Conservation (phyloP, 148 eudicot species). For the Chenopodium album region DNA sequence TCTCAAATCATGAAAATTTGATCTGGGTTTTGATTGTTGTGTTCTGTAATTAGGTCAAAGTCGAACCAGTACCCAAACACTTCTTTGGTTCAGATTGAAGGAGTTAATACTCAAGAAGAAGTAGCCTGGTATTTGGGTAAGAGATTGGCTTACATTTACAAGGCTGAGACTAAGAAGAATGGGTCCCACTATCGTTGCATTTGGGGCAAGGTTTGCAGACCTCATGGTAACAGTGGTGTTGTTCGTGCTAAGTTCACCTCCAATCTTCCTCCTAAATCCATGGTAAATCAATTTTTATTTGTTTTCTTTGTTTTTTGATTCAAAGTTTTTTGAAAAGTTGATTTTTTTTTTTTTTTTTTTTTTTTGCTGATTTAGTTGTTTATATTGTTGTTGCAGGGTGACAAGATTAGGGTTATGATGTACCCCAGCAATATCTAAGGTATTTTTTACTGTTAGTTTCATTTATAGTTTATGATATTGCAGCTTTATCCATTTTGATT, state of each 20-base stretch:
- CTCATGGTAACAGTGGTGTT: constrained; percentile 84
- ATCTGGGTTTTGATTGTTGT: constrained; percentile 1
- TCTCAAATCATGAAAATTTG: background rate
- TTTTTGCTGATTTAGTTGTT: background rate
- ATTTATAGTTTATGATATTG: background rate
- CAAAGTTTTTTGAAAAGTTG: background rate
- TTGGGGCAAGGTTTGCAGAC: constrained; percentile 83
- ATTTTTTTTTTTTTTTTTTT: background rate
- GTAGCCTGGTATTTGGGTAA: constrained; percentile 77
- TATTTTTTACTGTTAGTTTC: background rate
- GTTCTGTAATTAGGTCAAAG: constrained; percentile 51
- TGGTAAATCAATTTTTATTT: constrained; percentile 37
- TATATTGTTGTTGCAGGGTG: constrained; percentile 46
- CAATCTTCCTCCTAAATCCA: constrained; percentile 82
- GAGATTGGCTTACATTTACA: constrained; percentile 75
- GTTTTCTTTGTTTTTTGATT: background rate
- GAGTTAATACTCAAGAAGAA: constrained; percentile 80
- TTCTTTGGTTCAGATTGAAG: constrained; percentile 77
- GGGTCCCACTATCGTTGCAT: constrained; percentile 75
- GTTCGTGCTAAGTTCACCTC: constrained; percentile 81
- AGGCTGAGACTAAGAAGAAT: constrained; percentile 67
- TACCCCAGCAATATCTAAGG: constrained; percentile 87
- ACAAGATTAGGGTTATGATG: constrained; percentile 74
- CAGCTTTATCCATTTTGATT: background rate
- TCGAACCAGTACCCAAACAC: constrained; percentile 88